phyloP scores from a whole-genome alignment of 108 stramenopile species.

The Fragilariopsis cylindrus region DNA sequence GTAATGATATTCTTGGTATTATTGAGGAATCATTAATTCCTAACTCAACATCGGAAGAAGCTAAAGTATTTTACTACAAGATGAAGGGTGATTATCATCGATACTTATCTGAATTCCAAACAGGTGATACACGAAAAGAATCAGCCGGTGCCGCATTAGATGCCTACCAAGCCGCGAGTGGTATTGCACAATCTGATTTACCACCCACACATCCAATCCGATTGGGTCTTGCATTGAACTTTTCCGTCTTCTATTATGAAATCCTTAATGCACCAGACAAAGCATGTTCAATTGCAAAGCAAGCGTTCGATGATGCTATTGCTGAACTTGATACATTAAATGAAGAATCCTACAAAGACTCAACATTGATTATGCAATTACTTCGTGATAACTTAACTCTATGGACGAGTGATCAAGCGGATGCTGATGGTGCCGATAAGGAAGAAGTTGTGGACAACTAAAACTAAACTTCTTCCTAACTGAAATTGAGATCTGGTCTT shows the following conservation, averaged over 20 bases:
- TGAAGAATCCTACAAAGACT: slow-evolving; percentile 99
- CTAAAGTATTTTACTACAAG: slow-evolving; percentile 99
- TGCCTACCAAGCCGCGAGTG: slow-evolving; percentile 96
- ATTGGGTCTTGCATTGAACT: slow-evolving; percentile 99
- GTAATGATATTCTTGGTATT: slow-evolving; percentile 97
- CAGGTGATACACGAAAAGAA: slow-evolving; percentile 85
- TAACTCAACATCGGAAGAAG: slow-evolving; percentile 96
- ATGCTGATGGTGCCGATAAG: slow-evolving; percentile 75
- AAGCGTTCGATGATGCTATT: slow-evolving; percentile 99
- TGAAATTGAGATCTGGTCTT: no score
- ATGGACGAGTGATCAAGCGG: slow-evolving; percentile 98
- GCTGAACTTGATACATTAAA: slow-evolving; percentile 99
- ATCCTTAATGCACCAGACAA: slow-evolving; percentile 97
- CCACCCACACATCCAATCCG: slow-evolving; percentile 99
- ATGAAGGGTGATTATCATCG: slow-evolving; percentile 99
- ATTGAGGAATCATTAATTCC: slow-evolving; percentile 98
- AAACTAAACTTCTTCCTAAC: not conserved
- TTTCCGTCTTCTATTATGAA: slow-evolving; percentile 99
- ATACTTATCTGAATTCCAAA: slow-evolving; percentile 96
- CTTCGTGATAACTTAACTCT: slow-evolving; percentile 99
- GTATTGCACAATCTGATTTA: slow-evolving; percentile 93
- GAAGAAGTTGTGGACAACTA: slow-evolving; percentile 34
- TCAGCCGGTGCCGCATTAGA: slow-evolving; percentile 94
- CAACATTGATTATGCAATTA: slow-evolving; percentile 99
- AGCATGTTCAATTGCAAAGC: slow-evolving; percentile 97